A percentile compares a stretch with the other conserved stretches of the same genome.
These are phyloP conservation scores for Cucurbita pepo DNA, from an alignment of 306 rosid genomes.

Conservation along the genomic window DNA sequence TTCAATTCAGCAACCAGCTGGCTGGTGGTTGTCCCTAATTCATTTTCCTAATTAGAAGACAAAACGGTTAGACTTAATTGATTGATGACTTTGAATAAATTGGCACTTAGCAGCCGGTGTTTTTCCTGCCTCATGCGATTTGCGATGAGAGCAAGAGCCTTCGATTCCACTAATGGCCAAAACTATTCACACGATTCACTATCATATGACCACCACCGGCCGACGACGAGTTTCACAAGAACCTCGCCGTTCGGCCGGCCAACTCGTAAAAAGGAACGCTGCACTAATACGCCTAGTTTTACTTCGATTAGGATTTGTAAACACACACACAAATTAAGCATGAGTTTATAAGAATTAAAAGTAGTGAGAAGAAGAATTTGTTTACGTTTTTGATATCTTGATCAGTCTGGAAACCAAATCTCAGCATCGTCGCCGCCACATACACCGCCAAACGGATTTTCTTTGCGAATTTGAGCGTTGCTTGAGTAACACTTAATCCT, in stretches of 20 bases:
- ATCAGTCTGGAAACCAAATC: constrained; percentile 36
- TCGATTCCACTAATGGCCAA: neutral
- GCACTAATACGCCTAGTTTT: neutral
- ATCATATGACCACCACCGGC: neutral
- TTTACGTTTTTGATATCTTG: constrained; percentile 38
- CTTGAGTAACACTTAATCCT: constrained; percentile 68
- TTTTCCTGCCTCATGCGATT: neutral
- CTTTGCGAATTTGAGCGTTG: constrained; percentile 48
- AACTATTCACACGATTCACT: neutral
- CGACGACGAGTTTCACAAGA: neutral
- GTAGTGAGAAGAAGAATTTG: neutral
- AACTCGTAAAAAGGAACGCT: neutral
- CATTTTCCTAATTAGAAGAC: neutral
- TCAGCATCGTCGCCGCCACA: constrained; percentile 86
- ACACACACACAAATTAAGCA: neutral
- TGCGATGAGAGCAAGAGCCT: neutral
- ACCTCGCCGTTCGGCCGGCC: neutral
- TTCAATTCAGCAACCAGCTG: neutral
- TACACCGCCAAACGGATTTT: constrained; percentile 59
- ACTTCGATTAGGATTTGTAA: neutral
- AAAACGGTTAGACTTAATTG: neutral
- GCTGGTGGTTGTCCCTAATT: neutral
- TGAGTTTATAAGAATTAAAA: neutral
- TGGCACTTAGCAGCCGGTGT: neutral
- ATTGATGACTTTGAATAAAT: neutral